These are phyloP conservation scores for Cercis canadensis DNA, from an alignment of 306 rosid genomes.

Conservation along the genomic window DNA sequence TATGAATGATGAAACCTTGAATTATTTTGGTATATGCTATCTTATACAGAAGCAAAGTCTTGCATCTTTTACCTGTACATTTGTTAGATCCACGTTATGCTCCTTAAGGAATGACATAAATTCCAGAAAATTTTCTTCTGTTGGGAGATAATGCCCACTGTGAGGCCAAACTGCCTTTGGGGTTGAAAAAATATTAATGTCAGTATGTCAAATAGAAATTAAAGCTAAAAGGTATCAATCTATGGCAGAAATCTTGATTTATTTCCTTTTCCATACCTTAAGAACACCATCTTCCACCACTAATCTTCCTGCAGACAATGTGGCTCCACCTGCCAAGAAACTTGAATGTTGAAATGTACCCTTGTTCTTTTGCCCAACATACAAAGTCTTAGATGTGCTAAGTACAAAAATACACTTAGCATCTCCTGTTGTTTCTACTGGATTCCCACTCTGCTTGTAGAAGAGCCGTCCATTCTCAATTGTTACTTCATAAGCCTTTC, in stretches of 20 bases:
- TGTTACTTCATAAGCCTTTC: conserved; percentile 60
- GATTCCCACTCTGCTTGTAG: conserved; percentile 52
- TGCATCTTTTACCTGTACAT: conserved; percentile 63
- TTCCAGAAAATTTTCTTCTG: conserved; percentile 81
- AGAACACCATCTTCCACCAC: conserved; percentile 69
- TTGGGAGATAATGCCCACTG: conserved; percentile 92
- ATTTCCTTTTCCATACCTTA: conserved; percentile 54
- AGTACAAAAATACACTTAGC: conserved; percentile 87
- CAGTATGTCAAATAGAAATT: conserved; percentile 21
- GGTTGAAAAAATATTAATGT: conserved; percentile 24
- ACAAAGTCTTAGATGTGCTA: conserved; percentile 75
- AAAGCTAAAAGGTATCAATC: conserved; percentile 2
- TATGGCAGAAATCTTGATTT: neutral
- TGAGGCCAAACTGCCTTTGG: conserved; percentile 88
- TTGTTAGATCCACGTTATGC: conserved; percentile 66
- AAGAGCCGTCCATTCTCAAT: conserved; percentile 62
- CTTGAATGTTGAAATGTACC: conserved; percentile 97
- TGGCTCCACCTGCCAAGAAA: conserved; percentile 93
- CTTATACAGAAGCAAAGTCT: conserved; percentile 17
- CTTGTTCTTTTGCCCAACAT: conserved; percentile 74
- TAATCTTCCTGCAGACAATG: conserved; percentile 87
- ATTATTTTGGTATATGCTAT: too few species aligned
- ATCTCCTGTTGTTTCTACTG: conserved; percentile 61
- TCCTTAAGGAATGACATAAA: conserved; percentile 67
- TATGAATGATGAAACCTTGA: too few species aligned